phyloP scores from a whole-genome alignment of 73 alveolate species.

The Paraurostyla sp. region DNA sequence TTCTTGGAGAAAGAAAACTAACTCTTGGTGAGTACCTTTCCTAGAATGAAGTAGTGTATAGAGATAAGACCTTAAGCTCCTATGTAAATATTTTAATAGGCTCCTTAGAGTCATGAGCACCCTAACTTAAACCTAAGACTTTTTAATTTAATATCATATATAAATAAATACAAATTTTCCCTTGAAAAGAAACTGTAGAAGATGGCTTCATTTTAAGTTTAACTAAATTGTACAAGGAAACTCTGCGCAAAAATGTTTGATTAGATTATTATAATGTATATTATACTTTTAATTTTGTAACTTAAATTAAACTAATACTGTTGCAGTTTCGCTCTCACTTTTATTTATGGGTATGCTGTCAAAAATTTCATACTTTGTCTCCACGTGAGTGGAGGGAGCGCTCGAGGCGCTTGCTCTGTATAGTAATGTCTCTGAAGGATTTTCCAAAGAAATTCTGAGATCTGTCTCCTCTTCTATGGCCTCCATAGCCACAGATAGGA shows the following conservation, averaged over 20 bases:
- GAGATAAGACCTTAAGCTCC: background rate
- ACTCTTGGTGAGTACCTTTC: slow-evolving; percentile 22
- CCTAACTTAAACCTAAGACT: slow-evolving; percentile 22
- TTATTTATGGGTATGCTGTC: background rate
- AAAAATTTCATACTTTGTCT: background rate
- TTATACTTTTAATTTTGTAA: background rate
- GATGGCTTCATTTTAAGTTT: too few species aligned
- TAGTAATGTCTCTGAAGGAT: slow-evolving; percentile 70
- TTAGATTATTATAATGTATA: background rate
- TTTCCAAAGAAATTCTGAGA: slow-evolving; percentile 77
- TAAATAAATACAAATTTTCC: slow-evolving; percentile 6
- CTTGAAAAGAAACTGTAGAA: too few species aligned
- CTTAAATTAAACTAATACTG: too few species aligned
- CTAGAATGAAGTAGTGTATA: background rate
- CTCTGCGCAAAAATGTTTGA: too few species aligned
- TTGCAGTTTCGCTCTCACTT: background rate
- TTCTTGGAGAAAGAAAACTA: slow-evolving; percentile 57
- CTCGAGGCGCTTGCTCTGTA: slow-evolving; percentile 70
- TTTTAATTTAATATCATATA: background rate
- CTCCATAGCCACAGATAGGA: slow-evolving; percentile 78
- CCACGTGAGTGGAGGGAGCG: slow-evolving; percentile 17
- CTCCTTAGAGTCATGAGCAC: slow-evolving; percentile 24
- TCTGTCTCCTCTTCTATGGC: slow-evolving; percentile 76
- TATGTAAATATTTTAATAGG: too few species aligned
- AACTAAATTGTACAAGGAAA: too few species aligned